A percentile compares a stretch with the other conserved stretches of the same genome.
Conservation (phyloP, 2,329 filamentous ascomycete genomes). For the Monosporascus sp. region DNA sequence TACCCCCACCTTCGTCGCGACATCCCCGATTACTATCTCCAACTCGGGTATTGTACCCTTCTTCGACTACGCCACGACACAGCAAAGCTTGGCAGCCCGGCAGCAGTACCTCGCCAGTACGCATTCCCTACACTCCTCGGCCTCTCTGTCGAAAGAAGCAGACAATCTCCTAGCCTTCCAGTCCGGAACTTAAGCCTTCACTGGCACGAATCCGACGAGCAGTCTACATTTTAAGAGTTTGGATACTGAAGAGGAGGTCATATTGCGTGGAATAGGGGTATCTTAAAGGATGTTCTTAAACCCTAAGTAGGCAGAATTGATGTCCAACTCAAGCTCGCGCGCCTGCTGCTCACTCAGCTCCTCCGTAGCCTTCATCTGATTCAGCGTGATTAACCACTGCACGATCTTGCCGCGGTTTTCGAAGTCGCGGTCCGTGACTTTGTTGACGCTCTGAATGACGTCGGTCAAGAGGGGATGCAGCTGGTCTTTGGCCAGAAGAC, state of each 20-base stretch:
- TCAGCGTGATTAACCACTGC: constrained; percentile 94
- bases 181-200: neutral
- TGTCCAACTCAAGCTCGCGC: constrained; percentile 84
- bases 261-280: neutral
- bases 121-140: no score
- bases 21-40: no score
- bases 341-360: constrained; percentile 84
- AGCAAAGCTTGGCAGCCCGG: no score
- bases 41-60: no score
- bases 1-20: no score
- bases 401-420: constrained; percentile 96
- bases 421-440: constrained; percentile 92
- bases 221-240: neutral
- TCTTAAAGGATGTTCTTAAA: constrained; percentile 70
- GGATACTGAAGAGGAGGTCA: neutral
- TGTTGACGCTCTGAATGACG: constrained; percentile 95
- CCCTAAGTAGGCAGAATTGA: constrained; percentile 88
- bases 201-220: neutral
- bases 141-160: no score
- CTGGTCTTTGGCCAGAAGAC: constrained; percentile 89
- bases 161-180: no score
- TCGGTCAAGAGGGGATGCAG: constrained; percentile 93
- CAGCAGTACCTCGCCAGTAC: no score
- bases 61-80: no score
- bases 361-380: constrained; percentile 95